Evolutionary conservation across 176 grass and related monocot species (phyloP), one percentile per base, ranked within the genome.

Genomic region (Canna indica): DNA sequence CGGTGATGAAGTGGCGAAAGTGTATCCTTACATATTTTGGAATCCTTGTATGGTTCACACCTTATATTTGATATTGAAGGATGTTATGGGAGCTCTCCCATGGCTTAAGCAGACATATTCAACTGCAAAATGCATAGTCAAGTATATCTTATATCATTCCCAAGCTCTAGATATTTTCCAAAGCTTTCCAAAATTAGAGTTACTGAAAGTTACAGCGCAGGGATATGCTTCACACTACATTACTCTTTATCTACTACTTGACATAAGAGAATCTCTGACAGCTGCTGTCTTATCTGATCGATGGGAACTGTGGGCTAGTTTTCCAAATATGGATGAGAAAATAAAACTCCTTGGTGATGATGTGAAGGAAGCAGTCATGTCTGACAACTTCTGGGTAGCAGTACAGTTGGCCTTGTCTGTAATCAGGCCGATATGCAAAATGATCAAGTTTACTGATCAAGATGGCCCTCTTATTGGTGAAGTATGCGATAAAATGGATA

Each of bases 1-100:
- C 54, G 46, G 65, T 25, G 75, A 77, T 36, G 75, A 77, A 54
- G 75, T 69, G 36, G 50, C 47, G 39, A 68, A 77, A 69, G 33
- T 53, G 17, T 77, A 77, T 69, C 64, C 75, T 59, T 50, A 58
- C 35, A 46, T 77, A 69, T 77, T 77, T 58, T 77, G 75, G 64
- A 77, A 50, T 44, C 75, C 75, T 77, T 77, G 75, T 50, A 77
- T 77, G 50, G 75, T 69, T 59, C 50, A 77, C 64, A 69, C 75
- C 5, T 58, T 77, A 32, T 58, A 58, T 77, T 36, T 69, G 52
- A 77, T 77, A 67, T 28, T 77, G 29, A 77, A 77, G 34, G 75
- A 77, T 69, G 41, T 66, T 69, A 69, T 77, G 27, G 30, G 25
- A 11, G 47, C 65, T 69, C 75, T 77, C 46, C 64, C 35, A 44